A percentile compares a stretch with the other conserved stretches of the same genome.
These are phyloP conservation scores for button mushroom (Agaricus bisporus) DNA, from an alignment of 768 basidiomycete genomes.

Conservation along the genomic window DNA sequence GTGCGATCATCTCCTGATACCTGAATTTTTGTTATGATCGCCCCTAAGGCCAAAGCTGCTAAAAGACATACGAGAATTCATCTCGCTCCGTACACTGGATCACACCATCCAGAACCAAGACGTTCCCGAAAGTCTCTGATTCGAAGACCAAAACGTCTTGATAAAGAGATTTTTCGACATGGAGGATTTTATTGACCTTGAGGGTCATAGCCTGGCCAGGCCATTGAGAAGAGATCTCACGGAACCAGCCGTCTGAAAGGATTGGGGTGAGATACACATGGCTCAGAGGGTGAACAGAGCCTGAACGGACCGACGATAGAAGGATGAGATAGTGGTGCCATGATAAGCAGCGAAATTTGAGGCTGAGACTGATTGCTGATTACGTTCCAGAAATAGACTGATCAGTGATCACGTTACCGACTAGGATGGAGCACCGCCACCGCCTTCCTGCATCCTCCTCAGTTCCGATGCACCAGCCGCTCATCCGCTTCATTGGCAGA, in stretches of 20 bases:
- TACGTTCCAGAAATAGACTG: background rate
- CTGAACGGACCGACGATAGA: conserved; percentile 40
- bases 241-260: conserved; percentile 83
- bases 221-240: conserved; percentile 94
- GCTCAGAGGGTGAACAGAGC: background rate
- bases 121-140: conserved; percentile 95
- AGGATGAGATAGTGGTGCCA: conserved; percentile 54
- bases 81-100: conserved; percentile 98
- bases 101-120: conserved; percentile 90
- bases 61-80: conserved; percentile 80
- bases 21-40: conserved; percentile 29
- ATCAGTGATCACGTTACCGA: conserved; percentile 5
- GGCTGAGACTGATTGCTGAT: background rate
- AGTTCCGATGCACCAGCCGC: conserved; percentile 37
- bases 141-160: conserved; percentile 98
- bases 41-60: background rate
- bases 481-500: conserved; percentile 61
- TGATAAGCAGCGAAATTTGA: conserved; percentile 16
- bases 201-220: conserved; percentile 97
- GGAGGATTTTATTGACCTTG: conserved; percentile 92
- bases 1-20: conserved; percentile 99
- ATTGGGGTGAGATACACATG: background rate
- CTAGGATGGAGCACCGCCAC: no score
- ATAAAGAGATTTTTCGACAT: conserved; percentile 87
- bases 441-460: no score